A percentile compares a stretch with the other conserved stretches of the same genome.
These are phyloP conservation scores for Pseudogymnoascus sp. DNA, from an alignment of 2,329 filamentous ascomycete species.

Conservation along the genomic window DNA sequence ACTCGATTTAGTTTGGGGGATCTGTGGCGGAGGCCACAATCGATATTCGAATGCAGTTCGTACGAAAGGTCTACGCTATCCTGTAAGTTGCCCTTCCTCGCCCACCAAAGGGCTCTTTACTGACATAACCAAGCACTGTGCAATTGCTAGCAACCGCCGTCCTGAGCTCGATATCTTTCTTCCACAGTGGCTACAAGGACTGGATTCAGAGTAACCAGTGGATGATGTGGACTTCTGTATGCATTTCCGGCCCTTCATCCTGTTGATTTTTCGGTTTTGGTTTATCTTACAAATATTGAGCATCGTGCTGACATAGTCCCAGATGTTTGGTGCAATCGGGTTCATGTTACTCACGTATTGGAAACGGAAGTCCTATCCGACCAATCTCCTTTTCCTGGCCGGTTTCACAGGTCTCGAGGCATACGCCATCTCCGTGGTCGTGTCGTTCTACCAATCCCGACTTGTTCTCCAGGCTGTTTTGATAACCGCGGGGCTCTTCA, in stretches of 20 bases:
- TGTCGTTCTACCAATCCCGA: conserved; percentile 76
- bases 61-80: conserved; percentile 97
- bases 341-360: conserved; percentile 88
- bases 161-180: conserved; percentile 80
- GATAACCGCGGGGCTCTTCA: conserved; percentile 77
- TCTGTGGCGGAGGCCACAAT: conserved; percentile 89
- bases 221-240: conserved; percentile 77
- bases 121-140: conserved; percentile 52
- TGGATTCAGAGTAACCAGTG: conserved; percentile 84
- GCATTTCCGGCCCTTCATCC: conserved; percentile 25
- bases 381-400: conserved; percentile 85
- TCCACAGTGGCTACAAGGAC: conserved; percentile 66
- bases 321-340: conserved; percentile 72
- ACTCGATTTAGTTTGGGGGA: conserved; percentile 66
- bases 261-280: background rate
- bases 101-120: background rate
- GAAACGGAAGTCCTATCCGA: conserved; percentile 93
- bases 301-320: conserved; percentile 20
- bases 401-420: conserved; percentile 89
- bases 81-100: conserved; percentile 45
- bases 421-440: conserved; percentile 87
- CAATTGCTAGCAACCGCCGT: conserved; percentile 81
- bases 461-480: conserved; percentile 88
- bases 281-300: background rate
- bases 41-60: conserved; percentile 93